Percentiles rank a stretch among this genome's conserved stretches.
Evolutionary conservation across 2,329 filamentous ascomycete species (phyloP).

Genomic region (Raffaelea deltoideospora): DNA sequence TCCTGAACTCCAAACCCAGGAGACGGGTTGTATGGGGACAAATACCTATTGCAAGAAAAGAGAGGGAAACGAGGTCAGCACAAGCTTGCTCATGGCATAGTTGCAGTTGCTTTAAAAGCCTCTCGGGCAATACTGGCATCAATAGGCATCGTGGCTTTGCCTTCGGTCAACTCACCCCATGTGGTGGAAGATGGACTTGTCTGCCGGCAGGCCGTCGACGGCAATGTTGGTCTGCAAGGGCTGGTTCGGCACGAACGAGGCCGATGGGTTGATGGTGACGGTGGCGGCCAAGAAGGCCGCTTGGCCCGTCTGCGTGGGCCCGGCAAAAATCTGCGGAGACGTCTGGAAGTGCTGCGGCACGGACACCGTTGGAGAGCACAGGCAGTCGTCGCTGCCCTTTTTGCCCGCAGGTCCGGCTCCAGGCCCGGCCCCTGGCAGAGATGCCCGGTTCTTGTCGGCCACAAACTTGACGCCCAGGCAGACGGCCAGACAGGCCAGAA

Average conservation of each 20-base stretch:
- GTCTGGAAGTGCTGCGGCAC: constrained; percentile 52
- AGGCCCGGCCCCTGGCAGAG: constrained; percentile 1
- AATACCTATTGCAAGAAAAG: constrained; percentile 19
- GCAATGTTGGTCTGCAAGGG: constrained; percentile 59
- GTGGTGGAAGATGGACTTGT: constrained; percentile 52
- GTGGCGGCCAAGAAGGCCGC: constrained; percentile 59
- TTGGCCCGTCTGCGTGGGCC: constrained; percentile 54
- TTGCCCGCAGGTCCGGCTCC: background rate
- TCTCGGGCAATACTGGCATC: background rate
- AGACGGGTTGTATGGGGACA: constrained; percentile 56
- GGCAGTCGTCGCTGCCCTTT: constrained; percentile 8
- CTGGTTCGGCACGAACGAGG: constrained; percentile 49
- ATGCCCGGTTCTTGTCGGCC: constrained; percentile 8
- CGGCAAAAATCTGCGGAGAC: constrained; percentile 41
- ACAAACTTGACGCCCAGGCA: constrained; percentile 11
- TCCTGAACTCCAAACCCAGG: constrained; percentile 63
- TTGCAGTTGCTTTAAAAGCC: too few relatives aligned
- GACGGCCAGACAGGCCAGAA: constrained; percentile 11
- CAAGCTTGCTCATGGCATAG: too few relatives aligned
- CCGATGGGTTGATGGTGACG: constrained; percentile 49
- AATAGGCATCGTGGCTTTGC: too few relatives aligned
- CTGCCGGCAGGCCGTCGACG: constrained; percentile 40
- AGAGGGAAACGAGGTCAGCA: background rate
- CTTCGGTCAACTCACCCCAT: constrained; percentile 37
- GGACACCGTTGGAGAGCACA: constrained; percentile 4